A percentile compares a stretch with the other conserved stretches of the same genome.
Conservation (phyloP, 2,329 filamentous ascomycete genomes). For the Curvularia lunata region DNA sequence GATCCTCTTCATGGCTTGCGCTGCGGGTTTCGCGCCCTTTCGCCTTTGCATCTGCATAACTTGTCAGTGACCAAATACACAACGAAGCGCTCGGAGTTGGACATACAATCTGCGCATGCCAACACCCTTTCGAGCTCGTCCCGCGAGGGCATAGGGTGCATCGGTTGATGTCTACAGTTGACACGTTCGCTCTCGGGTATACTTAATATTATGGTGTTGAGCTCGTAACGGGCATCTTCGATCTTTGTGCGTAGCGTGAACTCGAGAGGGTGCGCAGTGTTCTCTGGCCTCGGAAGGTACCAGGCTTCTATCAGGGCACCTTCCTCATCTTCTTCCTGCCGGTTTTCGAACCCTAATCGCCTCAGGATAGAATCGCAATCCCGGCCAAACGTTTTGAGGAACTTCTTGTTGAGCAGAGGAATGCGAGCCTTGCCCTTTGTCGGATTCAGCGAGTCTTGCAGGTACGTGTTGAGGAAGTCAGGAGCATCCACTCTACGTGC, state of each 20-base stretch:
- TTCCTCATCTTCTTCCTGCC: slow-evolving; percentile 40
- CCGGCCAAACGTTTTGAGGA: slow-evolving; percentile 66
- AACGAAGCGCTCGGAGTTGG: slow-evolving; percentile 2
- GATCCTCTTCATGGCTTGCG: slow-evolving; percentile 44
- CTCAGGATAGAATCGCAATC: slow-evolving; percentile 66
- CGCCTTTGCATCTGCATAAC: slow-evolving; percentile 32
- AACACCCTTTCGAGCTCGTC: slow-evolving; percentile 49
- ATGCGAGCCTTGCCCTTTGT: slow-evolving; percentile 61
- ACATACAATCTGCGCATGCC: slow-evolving; percentile 47
- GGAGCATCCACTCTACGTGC: slow-evolving; percentile 63
- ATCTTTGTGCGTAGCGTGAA: slow-evolving; percentile 47
- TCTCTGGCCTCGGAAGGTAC: slow-evolving; percentile 42
- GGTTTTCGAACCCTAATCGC: slow-evolving; percentile 62
- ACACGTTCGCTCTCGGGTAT: slow-evolving; percentile 39
- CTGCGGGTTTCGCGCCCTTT: slow-evolving; percentile 36
- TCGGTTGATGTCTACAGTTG: slow-evolving; percentile 38
- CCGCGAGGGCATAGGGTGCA: slow-evolving; percentile 45
- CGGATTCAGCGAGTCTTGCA: slow-evolving; percentile 63
- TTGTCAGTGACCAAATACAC: slow-evolving; percentile 17
- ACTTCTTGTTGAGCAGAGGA: slow-evolving; percentile 67
- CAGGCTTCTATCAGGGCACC: slow-evolving; percentile 41
- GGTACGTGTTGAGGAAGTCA: slow-evolving; percentile 64
- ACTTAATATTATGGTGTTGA: slow-evolving; percentile 59
- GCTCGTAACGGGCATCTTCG: slow-evolving; percentile 66
- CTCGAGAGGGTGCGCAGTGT: slow-evolving; percentile 28